Percentiles rank a stretch among this genome's conserved stretches.
phyloP scores from a whole-genome alignment of 495 filamentous ascomycete species.

The Coniosporium apollinis region DNA sequence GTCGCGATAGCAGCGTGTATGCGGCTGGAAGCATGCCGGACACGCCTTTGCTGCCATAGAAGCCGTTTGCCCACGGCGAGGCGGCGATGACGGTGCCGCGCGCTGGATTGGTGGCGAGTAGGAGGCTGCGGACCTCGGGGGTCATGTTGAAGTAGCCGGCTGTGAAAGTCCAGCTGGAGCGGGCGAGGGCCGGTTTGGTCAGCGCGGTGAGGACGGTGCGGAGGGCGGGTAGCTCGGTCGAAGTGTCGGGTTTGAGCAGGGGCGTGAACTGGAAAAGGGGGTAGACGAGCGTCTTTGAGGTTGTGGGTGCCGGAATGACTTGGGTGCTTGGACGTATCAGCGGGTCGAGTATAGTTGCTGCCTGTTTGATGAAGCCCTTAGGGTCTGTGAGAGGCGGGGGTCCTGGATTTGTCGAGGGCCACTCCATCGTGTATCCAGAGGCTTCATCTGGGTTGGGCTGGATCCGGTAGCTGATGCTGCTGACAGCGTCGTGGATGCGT shows the following conservation, averaged over 20 bases:
- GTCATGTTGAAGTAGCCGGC: constrained; percentile 98
- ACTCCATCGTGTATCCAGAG: constrained; percentile 54
- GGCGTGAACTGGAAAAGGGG: constrained; percentile 75
- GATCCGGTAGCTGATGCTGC: constrained; percentile 66
- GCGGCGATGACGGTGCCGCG: constrained; percentile 78
- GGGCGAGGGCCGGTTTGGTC: constrained; percentile 37
- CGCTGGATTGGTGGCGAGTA: constrained; percentile 50
- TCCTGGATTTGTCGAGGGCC: constrained; percentile 60
- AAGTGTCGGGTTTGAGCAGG: constrained; percentile 57
- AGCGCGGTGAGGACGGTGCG: constrained; percentile 54
- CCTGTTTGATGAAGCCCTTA: constrained; percentile 44
- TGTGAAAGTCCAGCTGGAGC: constrained; percentile 82
- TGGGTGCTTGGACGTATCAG: constrained; percentile 39
- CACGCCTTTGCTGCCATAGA: constrained; percentile 76
- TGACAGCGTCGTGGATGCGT: constrained; percentile 56
- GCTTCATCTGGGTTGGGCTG: constrained; percentile 32
- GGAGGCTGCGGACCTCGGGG: constrained; percentile 55
- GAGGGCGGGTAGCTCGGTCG: constrained; percentile 75
- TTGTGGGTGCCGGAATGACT: constrained; percentile 9
- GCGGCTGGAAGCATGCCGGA: constrained; percentile 80
- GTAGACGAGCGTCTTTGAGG: constrained; percentile 59
- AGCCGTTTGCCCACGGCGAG: constrained; percentile 89
- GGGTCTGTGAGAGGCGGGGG: constrained; percentile 56
- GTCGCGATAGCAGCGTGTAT: constrained; percentile 72
- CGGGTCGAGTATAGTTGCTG: constrained; percentile 45